Evolutionary conservation across 768 basidiomycete species (phyloP), one percentile per base, ranked within the genome.

Genomic region (Termitomyces sp.): DNA sequence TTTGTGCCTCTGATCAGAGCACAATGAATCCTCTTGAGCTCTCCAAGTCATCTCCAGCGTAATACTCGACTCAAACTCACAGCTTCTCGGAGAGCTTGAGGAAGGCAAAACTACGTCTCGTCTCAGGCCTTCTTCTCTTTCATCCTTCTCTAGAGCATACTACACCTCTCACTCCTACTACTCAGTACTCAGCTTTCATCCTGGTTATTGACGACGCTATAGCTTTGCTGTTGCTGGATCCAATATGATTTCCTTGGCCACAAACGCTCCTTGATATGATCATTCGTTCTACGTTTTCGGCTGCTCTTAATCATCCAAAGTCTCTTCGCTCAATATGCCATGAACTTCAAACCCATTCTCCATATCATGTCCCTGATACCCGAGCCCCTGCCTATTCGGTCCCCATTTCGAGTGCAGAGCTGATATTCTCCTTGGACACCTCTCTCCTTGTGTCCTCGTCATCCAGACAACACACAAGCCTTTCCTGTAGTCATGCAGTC

Each of bases 401-500:
- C 66, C 36, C 36, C 4, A 15, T 16, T 16, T 15, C 5, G 4
- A 36, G 89, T 73, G 85, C 86, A 88, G 0, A 83, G 81, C 8
- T 41, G 39, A 41, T 41, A n/a, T 41, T 39, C 37, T 39, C 16
- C 37, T 39, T 8, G 16, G 18, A 5, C 6, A 41, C 39, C 39
- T 41, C 39, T 18, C 39, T 20, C 16, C 13, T 20, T 6, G 8
- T 41, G 3, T 41, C 8, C n/a, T 20, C 18, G 7, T n/a, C 4
- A 3, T 9, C n/a, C 7, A 20, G 0, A 41, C 39, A 20, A 9
- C n/a, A 8, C 37, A n/a, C 16, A 18, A 39, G 37, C 10, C 18
- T 20, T n/a, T 8, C 4, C n/a, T 20, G 39, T 10, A 41, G 39
- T 2, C 15, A 16, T 6, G 18, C 37, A 36, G 15, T 15, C 34